These are phyloP conservation scores for Aegilops umbellulata DNA, from an alignment of 176 grass and related monocot species.

Conservation along the genomic window DNA sequence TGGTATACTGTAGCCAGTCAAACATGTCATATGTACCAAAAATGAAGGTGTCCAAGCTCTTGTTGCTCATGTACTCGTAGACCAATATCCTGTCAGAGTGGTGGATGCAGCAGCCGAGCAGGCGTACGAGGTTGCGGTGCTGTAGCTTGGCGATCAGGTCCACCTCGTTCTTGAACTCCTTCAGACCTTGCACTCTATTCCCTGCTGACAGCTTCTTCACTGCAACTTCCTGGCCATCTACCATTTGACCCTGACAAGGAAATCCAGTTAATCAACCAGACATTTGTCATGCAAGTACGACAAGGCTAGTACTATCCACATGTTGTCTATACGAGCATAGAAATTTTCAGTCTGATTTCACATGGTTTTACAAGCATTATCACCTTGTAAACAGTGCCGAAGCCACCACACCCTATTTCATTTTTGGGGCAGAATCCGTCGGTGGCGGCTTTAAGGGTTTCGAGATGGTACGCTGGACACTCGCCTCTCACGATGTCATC, in stretches of 20 bases:
- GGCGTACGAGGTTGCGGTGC: conserved; percentile 64
- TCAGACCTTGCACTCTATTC: conserved; percentile 32
- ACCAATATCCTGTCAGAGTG: conserved; percentile 40
- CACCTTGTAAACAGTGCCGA: conserved; percentile 60
- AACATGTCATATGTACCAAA: conserved; percentile 19
- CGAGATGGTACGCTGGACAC: conserved; percentile 41
- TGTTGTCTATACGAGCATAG: background rate
- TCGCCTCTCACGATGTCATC: conserved; percentile 16
- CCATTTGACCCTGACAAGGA: conserved; percentile 28
- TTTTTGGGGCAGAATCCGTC: conserved; percentile 33
- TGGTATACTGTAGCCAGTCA: background rate
- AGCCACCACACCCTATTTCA: conserved; percentile 53
- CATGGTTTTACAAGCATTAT: background rate
- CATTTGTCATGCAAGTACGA: background rate
- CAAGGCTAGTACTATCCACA: background rate
- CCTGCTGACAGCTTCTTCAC: conserved; percentile 54
- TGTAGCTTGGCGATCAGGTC: conserved; percentile 57
- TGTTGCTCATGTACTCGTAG: conserved; percentile 70
- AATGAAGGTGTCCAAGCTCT: conserved; percentile 64
- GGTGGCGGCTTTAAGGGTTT: conserved; percentile 35
- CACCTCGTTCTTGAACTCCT: conserved; percentile 82
- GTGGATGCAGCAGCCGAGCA: conserved; percentile 62
- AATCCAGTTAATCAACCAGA: background rate
- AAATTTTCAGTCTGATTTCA: background rate
- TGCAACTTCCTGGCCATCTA: conserved; percentile 52